These are phyloP conservation scores for Penicillium pancosmium DNA, from an alignment of 495 filamentous ascomycete species.

Conservation along the genomic window DNA sequence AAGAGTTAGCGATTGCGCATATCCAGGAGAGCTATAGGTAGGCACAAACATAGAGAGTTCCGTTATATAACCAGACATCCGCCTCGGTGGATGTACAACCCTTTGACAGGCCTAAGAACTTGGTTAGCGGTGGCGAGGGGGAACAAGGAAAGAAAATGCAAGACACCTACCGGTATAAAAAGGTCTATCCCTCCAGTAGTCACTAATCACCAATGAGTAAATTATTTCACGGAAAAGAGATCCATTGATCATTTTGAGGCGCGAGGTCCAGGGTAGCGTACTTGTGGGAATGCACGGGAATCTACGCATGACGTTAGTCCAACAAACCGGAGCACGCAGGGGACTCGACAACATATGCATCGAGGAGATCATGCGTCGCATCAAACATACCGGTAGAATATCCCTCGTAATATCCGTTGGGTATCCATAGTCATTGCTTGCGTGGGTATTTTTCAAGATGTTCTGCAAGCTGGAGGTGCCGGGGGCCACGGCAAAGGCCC, in stretches of 20 bases:
- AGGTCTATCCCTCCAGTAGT: slow-evolving; percentile 52
- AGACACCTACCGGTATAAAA: slow-evolving; percentile 47
- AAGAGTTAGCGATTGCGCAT: not conserved
- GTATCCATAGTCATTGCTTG: slow-evolving; percentile 44
- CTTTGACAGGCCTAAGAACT: slow-evolving; percentile 43
- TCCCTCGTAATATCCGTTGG: slow-evolving; percentile 51
- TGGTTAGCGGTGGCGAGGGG: not conserved
- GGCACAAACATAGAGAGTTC: slow-evolving; percentile 56
- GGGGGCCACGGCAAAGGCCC: slow-evolving; percentile 29
- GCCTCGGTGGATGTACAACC: slow-evolving; percentile 78
- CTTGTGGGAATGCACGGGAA: slow-evolving; percentile 51
- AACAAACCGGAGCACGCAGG: not conserved
- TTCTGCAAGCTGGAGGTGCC: slow-evolving; percentile 41
- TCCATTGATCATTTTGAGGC: not conserved
- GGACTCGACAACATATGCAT: not conserved
- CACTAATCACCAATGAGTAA: slow-evolving; percentile 23
- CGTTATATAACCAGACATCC: slow-evolving; percentile 82
- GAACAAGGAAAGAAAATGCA: not conserved
- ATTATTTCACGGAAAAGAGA: not conserved
- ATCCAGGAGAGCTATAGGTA: not conserved
- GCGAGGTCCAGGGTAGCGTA: slow-evolving; percentile 17
- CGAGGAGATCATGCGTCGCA: not conserved
- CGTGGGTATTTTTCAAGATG: slow-evolving; percentile 48
- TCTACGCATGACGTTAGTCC: slow-evolving; percentile 33
- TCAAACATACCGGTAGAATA: slow-evolving; percentile 43